phyloP scores from a whole-genome alignment of 177 flowering plant species.

The Vitis hybrid region DNA sequence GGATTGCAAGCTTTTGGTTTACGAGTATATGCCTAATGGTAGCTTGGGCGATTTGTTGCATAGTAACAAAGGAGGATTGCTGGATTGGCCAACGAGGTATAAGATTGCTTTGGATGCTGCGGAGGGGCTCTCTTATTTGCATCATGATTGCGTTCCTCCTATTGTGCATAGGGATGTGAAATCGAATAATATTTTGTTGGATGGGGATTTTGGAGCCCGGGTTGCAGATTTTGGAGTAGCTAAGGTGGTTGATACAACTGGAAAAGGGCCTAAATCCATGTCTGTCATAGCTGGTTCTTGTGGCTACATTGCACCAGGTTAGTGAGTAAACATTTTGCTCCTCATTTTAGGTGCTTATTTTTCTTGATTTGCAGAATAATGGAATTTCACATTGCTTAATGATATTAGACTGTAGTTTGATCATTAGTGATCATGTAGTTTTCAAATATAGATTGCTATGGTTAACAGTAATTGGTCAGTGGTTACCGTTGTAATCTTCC shows the following conservation, averaged over 20 bases:
- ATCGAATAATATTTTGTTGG: conserved; percentile 71
- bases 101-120: conserved; percentile 70
- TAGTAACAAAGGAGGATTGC: conserved; percentile 55
- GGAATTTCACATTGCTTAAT: too few relatives aligned
- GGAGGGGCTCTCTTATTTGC: conserved; percentile 76
- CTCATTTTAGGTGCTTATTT: not conserved
- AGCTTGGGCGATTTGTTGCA: conserved; percentile 78
- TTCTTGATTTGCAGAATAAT: too few relatives aligned
- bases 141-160: conserved; percentile 77
- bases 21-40: conserved; percentile 82
- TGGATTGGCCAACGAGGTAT: conserved; percentile 69
- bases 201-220: conserved; percentile 62
- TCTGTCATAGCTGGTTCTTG: conserved; percentile 80
- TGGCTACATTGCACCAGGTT: conserved; percentile 84
- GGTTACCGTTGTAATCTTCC: too few relatives aligned
- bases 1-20: conserved; percentile 71
- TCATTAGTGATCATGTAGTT: too few relatives aligned
- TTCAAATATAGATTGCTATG: too few relatives aligned
- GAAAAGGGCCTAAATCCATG: conserved; percentile 61
- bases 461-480: too few relatives aligned
- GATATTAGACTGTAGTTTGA: too few relatives aligned
- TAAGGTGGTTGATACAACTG: conserved; percentile 57
- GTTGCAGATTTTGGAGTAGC: conserved; percentile 85
- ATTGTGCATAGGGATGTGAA: conserved; percentile 84
- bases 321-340: conserved; percentile 9